These are phyloP conservation scores for Fagopyrum esculentum DNA, from an alignment of 148 eudicot species.

Conservation along the genomic window DNA sequence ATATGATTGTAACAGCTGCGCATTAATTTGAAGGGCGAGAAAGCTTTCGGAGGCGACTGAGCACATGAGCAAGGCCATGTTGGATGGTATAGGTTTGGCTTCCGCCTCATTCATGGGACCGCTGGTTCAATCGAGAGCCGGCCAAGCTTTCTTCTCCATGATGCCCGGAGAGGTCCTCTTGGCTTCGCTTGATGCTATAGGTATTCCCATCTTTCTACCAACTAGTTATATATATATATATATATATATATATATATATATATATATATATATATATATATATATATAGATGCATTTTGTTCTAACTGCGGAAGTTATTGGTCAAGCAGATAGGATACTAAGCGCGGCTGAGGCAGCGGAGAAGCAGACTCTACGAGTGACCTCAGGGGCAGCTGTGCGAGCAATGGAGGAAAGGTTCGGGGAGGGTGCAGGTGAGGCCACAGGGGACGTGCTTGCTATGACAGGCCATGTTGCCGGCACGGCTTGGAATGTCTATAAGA, in stretches of 20 bases:
- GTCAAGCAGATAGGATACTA: slow-evolving; percentile 54
- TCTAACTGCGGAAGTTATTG: not conserved
- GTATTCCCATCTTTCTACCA: slow-evolving; percentile 22
- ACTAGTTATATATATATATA: too few relatives aligned
- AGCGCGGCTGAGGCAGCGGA: slow-evolving; percentile 89
- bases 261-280: too few relatives aligned
- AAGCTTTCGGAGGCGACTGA: slow-evolving; percentile 62
- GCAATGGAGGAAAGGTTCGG: slow-evolving; percentile 30
- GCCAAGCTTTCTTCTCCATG: slow-evolving; percentile 63
- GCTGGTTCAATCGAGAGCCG: slow-evolving; percentile 64
- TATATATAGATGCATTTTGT: not conserved
- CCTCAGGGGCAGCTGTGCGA: slow-evolving; percentile 64
- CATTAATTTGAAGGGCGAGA: slow-evolving; percentile 42
- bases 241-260: too few relatives aligned
- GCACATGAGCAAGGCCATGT: slow-evolving; percentile 78
- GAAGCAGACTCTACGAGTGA: slow-evolving; percentile 59
- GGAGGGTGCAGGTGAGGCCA: slow-evolving; percentile 78
- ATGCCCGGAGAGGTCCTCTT: slow-evolving; percentile 85
- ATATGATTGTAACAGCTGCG: slow-evolving; percentile 2
- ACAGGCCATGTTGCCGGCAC: slow-evolving; percentile 76
- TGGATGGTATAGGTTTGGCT: slow-evolving; percentile 71
- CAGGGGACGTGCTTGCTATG: slow-evolving; percentile 68
- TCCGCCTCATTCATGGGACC: slow-evolving; percentile 74
- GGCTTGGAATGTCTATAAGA: slow-evolving; percentile 80
- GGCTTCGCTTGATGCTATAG: slow-evolving; percentile 88